Base-by-base conservation (phyloP, 2,329 filamentous ascomycete species). In the Tetracladium maxilliforme region DNA sequence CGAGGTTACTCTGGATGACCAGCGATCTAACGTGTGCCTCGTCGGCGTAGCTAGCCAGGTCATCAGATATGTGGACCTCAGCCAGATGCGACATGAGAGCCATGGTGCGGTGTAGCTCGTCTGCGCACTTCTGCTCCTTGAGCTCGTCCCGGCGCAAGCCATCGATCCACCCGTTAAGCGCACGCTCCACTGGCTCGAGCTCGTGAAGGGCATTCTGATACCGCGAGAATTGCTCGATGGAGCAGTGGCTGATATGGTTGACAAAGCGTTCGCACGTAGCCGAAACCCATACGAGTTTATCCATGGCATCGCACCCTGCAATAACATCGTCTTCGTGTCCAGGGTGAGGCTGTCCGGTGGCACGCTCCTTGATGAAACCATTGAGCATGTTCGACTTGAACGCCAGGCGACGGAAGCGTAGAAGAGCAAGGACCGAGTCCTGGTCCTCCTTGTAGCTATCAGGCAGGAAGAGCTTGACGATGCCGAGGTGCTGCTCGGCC, bases 81-180 rank as follows among this genome's bases (percentile, higher is more conserved):
- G 72, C 76, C 10, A 94, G 64, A 46, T 94, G 84, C n/a, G 70
- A 69, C 62, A 94, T 75, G 27, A 94, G 64, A 26, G 83, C 79
- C 37, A 92, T 80, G 6, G 81, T 87, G 27, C 79, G 71, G 40
- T 87, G 75, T 19, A 95, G 58, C 44, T 92, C 82, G 14, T 70
- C 70, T 1, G 80, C 74, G 42, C 84, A 84, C 39, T 82, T 76
- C 46, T 77, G 71, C 51, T 87, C 79, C 49, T 84, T 84, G 24
- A 95, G 56, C 28, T 93, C 84, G 37, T 92, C 84, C 26, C 72
- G 73, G 34, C 83, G 75, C 27, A 94, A 48, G 6, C 71, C 71
- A 35, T 94, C 86, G 29, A 95, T 80, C 70, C 84, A 93, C 28
- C 67, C 68, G 42, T 93, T 93, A 24, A 95, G 54, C 0, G 81